Evolutionary conservation across 2,329 filamentous ascomycete genomes (phyloP), one percentile per base, ranked within the genome.

Genomic region (Coniochaeta prunicola): DNA sequence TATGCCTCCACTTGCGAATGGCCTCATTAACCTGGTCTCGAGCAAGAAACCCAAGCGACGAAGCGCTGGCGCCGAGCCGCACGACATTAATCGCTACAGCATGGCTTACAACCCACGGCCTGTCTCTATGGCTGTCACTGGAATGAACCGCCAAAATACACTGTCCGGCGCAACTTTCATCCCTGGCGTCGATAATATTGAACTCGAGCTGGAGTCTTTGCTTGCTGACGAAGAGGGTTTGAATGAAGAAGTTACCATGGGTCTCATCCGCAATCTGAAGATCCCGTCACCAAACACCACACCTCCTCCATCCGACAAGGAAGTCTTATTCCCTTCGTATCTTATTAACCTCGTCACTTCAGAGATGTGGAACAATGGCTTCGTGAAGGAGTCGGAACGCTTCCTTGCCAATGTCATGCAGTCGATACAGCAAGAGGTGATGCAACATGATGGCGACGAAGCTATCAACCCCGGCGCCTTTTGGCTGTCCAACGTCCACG

Each of bases 361-460:
- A 17, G 94, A 99, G 78, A 99, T 99, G 94, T 99, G 94, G 94
- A 99, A 99, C 80, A 99, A 99, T 68, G 94, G 94, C 53, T 99
- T 97, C 71, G 94, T 99, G 67, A 99, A 99, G 80, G 94, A 99
- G 76, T 97, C 94, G 4, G 94, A 99, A 76, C 90, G 93, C 58
- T 99, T 99, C 84, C 82, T 99, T 63, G 94, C 94, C 70, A 99
- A 97, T 69, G 94, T 99, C 64, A 99, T 99, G 94, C 94, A 97
- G 76, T 96, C 92, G 8, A 97, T 99, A 69, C 94, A 99, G 73
- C 92, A 97, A 73, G 94, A 99, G 73, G 94, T 99, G 59, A 97
- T 99, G 94, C 90, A 96, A 71, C 92, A 99, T 71, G 93, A 99
- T 66, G 92, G 92, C 50, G 94, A 99, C 60, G 93, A 97, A 68